Evolutionary conservation across 345 rosid genomes (phyloP).

Genomic region (Zanthoxylum bungeanum): DNA sequence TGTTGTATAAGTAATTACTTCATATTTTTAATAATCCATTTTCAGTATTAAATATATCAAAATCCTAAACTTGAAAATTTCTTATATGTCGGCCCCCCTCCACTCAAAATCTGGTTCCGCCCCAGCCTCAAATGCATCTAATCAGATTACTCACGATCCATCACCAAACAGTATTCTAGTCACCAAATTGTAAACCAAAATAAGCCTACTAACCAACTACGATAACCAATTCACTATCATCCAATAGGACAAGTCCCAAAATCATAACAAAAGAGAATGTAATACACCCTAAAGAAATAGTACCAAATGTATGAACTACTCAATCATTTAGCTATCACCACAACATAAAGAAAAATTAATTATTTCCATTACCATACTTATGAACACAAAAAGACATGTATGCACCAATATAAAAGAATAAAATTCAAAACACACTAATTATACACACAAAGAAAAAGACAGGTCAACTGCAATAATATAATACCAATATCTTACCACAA

Average conservation of each 20-base stretch:
- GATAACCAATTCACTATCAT: neutral
- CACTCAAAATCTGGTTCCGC: too few species aligned
- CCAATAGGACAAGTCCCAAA: neutral
- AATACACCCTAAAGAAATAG: neutral
- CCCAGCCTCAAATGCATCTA: neutral
- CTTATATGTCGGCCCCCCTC: too few species aligned
- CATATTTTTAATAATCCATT: too few species aligned
- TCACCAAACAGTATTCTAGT: neutral
- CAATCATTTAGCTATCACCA: neutral
- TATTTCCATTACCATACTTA: neutral
- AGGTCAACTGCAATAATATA: neutral
- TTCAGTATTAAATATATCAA: too few species aligned
- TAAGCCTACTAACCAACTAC: neutral
- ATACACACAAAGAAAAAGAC: neutral
- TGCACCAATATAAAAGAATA: neutral
- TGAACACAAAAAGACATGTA: neutral
- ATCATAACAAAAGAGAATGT: neutral
- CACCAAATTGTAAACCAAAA: neutral
- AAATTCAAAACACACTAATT: neutral
- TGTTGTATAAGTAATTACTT: too few species aligned
- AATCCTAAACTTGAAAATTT: too few species aligned
- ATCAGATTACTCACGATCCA: neutral
- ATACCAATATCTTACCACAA: conserved; percentile 54
- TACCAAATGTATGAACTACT: neutral
- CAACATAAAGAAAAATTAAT: neutral